phyloP scores from a whole-genome alignment of 1,139 yeast genomes.

The Dujonia santamariae region DNA sequence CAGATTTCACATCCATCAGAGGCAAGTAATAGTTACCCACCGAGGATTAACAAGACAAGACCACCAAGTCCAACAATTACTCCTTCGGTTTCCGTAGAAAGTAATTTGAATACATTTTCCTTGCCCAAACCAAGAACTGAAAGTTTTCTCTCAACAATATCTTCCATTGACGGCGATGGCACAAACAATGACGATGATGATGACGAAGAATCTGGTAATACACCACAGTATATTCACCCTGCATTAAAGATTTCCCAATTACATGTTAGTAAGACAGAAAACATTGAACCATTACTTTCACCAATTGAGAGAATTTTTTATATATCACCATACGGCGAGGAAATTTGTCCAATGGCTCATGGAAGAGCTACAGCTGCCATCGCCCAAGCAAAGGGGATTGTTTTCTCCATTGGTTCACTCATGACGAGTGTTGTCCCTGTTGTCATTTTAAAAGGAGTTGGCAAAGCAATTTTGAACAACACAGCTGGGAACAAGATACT shows the following conservation, averaged over 20 bases:
- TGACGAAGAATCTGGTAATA: conserved; percentile 53
- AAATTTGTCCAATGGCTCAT: conserved; percentile 76
- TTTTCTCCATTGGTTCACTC: conserved; percentile 83
- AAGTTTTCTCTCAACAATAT: neutral
- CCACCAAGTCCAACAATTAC: conserved; percentile 31
- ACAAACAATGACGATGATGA: conserved; percentile 10
- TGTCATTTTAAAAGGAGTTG: conserved; percentile 69
- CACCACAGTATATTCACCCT: conserved; percentile 78
- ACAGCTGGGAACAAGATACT: conserved; percentile 45
- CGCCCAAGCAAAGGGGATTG: conserved; percentile 49
- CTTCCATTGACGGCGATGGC: neutral
- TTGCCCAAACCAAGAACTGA: neutral
- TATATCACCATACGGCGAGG: conserved; percentile 86
- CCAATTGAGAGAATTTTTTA: conserved; percentile 76
- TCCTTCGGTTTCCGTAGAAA: neutral
- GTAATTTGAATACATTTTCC: neutral
- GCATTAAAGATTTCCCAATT: conserved; percentile 72
- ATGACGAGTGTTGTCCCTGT: conserved; percentile 86
- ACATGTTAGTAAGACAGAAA: conserved; percentile 58
- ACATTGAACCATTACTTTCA: conserved; percentile 60
- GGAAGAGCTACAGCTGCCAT: conserved; percentile 57
- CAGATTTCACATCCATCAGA: conserved; percentile 84
- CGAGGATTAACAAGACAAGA: conserved; percentile 34
- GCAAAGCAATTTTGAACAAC: conserved; percentile 50
- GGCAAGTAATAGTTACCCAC: conserved; percentile 24